phyloP scores from a whole-genome alignment of 2,329 filamentous ascomycete genomes.

The Trichoderma brevicompactum region DNA sequence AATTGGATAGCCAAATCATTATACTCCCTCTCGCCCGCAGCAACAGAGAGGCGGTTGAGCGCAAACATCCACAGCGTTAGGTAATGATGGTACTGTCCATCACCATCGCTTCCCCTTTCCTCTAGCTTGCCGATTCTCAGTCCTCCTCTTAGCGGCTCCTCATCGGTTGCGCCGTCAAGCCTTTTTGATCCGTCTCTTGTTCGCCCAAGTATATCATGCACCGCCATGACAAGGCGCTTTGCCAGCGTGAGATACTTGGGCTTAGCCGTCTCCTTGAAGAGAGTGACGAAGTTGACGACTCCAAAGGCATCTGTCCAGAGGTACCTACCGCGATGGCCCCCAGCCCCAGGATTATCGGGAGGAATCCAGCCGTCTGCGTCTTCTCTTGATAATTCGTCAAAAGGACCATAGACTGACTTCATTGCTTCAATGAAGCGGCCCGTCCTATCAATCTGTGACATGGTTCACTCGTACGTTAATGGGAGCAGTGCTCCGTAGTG shows the following conservation, averaged over 20 bases:
- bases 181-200: constrained; percentile 53
- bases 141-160: constrained; percentile 57
- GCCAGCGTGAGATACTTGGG: constrained; percentile 55
- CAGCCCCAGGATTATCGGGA: constrained; percentile 50
- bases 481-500: no score
- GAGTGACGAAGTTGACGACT: constrained; percentile 61
- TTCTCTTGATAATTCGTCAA: constrained; percentile 34
- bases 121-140: constrained; percentile 61
- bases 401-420: constrained; percentile 45
- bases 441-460: constrained; percentile 3
- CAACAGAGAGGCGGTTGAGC: constrained; percentile 57
- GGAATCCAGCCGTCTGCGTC: constrained; percentile 49
- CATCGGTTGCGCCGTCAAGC: constrained; percentile 56
- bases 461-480: not conserved
- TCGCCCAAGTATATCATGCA: constrained; percentile 57
- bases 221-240: constrained; percentile 51
- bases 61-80: constrained; percentile 67
- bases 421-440: constrained; percentile 44
- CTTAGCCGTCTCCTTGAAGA: constrained; percentile 47
- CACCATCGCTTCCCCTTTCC: constrained; percentile 53
- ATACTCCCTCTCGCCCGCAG: constrained; percentile 50
- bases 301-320: constrained; percentile 66
- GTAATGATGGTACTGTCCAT: constrained; percentile 67
- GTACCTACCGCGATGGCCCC: constrained; percentile 61
- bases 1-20: constrained; percentile 57